phyloP scores from a whole-genome alignment of 2,329 filamentous ascomycete species.

The Geoglossum cookeanum region DNA sequence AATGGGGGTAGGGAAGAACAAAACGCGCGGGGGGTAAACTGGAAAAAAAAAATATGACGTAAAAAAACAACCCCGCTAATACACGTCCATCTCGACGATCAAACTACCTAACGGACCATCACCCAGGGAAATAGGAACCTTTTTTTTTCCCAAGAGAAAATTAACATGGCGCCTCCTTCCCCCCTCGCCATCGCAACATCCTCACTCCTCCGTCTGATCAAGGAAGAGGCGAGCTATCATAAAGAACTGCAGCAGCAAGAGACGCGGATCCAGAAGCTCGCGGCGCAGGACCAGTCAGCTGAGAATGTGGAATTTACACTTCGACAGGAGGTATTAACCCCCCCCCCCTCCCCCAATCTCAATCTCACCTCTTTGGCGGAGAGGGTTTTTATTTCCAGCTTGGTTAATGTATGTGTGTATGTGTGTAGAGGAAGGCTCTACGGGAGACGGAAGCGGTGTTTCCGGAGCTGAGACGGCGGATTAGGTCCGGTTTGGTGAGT shows the following conservation, averaged over 20 bases:
- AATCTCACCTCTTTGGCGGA: background rate
- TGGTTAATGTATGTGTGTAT: background rate
- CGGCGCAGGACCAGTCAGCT: slow-evolving; percentile 34
- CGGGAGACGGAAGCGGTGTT: slow-evolving; percentile 78
- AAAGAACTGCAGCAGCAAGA: slow-evolving; percentile 64
- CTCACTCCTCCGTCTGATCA: slow-evolving; percentile 65
- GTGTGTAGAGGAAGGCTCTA: slow-evolving; percentile 44
- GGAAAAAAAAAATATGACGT: no score
- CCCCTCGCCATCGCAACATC: slow-evolving; percentile 62
- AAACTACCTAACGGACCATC: no score
- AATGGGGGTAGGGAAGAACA: no score
- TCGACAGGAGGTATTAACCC: slow-evolving; percentile 58
- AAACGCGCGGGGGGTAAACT: no score
- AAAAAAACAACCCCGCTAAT: no score
- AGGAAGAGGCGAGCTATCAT: slow-evolving; percentile 82
- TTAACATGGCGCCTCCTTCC: slow-evolving; percentile 53
- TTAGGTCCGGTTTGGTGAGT: slow-evolving; percentile 49
- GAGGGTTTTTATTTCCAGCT: background rate
- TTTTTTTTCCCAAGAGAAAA: no score
- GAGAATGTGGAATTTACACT: slow-evolving; percentile 61
- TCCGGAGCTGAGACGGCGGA: slow-evolving; percentile 48
- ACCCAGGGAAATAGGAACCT: no score
- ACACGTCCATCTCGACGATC: no score
- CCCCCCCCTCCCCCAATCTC: no score
- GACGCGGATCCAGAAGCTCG: slow-evolving; percentile 48